phyloP scores from a whole-genome alignment of 176 grass and related monocot genomes.

The Calamus simplicifolius region DNA sequence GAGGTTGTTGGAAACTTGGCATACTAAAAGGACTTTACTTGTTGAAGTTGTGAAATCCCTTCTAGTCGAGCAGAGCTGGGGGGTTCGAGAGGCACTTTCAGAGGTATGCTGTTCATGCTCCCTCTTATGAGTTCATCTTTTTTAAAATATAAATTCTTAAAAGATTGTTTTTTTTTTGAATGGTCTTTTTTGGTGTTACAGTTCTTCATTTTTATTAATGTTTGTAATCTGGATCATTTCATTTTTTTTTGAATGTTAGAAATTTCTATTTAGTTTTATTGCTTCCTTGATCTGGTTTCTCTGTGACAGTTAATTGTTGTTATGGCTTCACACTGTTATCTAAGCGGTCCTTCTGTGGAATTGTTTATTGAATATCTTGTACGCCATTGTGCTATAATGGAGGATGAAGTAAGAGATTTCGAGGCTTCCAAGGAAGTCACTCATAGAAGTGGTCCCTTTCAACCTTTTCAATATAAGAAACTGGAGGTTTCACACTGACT shows the following conservation, averaged over 20 bases:
- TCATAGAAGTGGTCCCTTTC: slow-evolving; percentile 52
- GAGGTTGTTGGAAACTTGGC: slow-evolving; percentile 96
- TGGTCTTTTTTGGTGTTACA: neutral
- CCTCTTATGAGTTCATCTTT: neutral
- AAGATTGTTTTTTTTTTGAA: no score
- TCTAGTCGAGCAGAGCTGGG: slow-evolving; percentile 73
- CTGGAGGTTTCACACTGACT: slow-evolving; percentile 46
- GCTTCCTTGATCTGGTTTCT: no score
- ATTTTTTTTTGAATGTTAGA: no score
- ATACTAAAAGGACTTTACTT: slow-evolving; percentile 58
- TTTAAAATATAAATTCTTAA: no score
- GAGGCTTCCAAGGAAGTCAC: slow-evolving; percentile 28
- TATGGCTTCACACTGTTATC: slow-evolving; percentile 96
- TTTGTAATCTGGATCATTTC: no score
- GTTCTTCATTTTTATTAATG: no score
- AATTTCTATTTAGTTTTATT: no score
- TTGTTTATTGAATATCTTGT: slow-evolving; percentile 78
- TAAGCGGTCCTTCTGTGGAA: slow-evolving; percentile 73
- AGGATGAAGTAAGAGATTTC: slow-evolving; percentile 54
- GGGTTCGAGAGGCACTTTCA: slow-evolving; percentile 69
- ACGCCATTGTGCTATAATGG: slow-evolving; percentile 69
- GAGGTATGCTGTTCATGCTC: slow-evolving; percentile 35
- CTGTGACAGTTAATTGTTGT: slow-evolving; percentile 85
- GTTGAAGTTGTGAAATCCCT: slow-evolving; percentile 86
- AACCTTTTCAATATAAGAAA: slow-evolving; percentile 58